Evolutionary conservation across 495 filamentous ascomycete species (phyloP).

Genomic region (Aspergillus carlsbadensis): DNA sequence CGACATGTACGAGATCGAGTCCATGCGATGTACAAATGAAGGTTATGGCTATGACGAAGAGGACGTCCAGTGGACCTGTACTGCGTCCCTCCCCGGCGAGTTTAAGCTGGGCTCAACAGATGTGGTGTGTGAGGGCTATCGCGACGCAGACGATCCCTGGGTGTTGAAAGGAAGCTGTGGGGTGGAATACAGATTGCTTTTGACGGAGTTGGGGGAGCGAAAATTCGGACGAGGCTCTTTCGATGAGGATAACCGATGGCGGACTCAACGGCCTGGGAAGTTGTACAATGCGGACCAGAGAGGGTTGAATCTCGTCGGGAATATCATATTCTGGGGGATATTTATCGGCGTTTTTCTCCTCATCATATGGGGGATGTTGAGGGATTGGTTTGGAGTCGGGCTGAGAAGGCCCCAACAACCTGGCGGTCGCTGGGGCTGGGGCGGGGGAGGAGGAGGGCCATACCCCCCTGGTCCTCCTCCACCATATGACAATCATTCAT

Average conservation of each 20-base stretch:
- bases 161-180: constrained; percentile 88
- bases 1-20: constrained; percentile 66
- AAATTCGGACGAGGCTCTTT: constrained; percentile 50
- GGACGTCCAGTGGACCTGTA: constrained; percentile 88
- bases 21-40: constrained; percentile 85
- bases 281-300: constrained; percentile 12
- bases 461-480: constrained; percentile 60
- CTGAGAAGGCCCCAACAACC: constrained; percentile 9
- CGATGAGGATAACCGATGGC: constrained; percentile 4
- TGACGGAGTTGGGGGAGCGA: constrained; percentile 80
- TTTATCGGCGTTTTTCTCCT: constrained; percentile 38
- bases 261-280: constrained; percentile 8
- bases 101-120: constrained; percentile 90
- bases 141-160: constrained; percentile 69
- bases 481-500: constrained; percentile 47
- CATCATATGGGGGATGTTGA: constrained; percentile 29
- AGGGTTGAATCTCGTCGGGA: constrained; percentile 20
- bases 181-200: constrained; percentile 80
- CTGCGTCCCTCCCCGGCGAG: constrained; percentile 71
- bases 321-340: constrained; percentile 50
- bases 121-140: constrained; percentile 91
- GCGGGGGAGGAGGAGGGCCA: constrained; percentile 44
- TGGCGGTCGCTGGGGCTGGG: constrained; percentile 41
- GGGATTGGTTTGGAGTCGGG: constrained; percentile 25
- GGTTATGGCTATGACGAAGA: constrained; percentile 67